phyloP scores from a whole-genome alignment of 2,329 filamentous ascomycete species.

The Trichoderma hamatum region DNA sequence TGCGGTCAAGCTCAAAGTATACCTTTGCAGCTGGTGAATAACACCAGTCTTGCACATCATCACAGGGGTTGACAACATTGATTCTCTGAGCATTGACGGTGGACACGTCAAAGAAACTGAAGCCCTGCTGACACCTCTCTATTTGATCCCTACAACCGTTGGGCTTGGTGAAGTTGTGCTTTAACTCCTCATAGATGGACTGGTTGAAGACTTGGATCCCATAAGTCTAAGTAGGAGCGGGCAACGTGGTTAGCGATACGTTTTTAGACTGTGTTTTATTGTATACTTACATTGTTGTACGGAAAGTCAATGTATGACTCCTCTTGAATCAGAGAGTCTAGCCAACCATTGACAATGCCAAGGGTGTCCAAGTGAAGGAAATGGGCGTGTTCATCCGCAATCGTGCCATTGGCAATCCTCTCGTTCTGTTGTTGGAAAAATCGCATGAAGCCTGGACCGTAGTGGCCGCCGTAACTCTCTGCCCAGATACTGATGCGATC shows the following conservation, averaged over 20 bases:
- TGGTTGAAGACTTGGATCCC: conserved; percentile 60
- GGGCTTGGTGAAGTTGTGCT: conserved; percentile 37
- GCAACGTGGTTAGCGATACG: conserved; percentile 2
- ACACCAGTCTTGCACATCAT: conserved; percentile 52
- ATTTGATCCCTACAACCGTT: conserved; percentile 59
- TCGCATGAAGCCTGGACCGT: conserved; percentile 64
- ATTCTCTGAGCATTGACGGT: conserved; percentile 42
- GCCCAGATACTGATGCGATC: conserved; percentile 66
- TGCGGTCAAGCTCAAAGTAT: conserved; percentile 59
- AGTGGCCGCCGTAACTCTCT: conserved; percentile 71
- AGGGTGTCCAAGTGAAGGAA: conserved; percentile 60
- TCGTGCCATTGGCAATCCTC: conserved; percentile 40
- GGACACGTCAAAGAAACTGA: conserved; percentile 56
- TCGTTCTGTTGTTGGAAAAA: conserved; percentile 65
- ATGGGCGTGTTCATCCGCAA: conserved; percentile 49
- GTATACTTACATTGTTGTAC: conserved; percentile 57
- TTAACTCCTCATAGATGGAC: conserved; percentile 39
- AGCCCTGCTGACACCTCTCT: conserved; percentile 50
- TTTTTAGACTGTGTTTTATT: neutral
- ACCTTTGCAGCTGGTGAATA: conserved; percentile 57
- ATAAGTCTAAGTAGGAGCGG: conserved; percentile 47
- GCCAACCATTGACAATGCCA: conserved; percentile 70
- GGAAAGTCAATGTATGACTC: conserved; percentile 60
- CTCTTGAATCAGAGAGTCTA: conserved; percentile 65
- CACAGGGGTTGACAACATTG: conserved; percentile 42